A percentile compares a stretch with the other conserved stretches of the same genome.
Evolutionary conservation across 2,329 filamentous ascomycete genomes (phyloP).

Genomic region (Neocatenulostroma microsporum): DNA sequence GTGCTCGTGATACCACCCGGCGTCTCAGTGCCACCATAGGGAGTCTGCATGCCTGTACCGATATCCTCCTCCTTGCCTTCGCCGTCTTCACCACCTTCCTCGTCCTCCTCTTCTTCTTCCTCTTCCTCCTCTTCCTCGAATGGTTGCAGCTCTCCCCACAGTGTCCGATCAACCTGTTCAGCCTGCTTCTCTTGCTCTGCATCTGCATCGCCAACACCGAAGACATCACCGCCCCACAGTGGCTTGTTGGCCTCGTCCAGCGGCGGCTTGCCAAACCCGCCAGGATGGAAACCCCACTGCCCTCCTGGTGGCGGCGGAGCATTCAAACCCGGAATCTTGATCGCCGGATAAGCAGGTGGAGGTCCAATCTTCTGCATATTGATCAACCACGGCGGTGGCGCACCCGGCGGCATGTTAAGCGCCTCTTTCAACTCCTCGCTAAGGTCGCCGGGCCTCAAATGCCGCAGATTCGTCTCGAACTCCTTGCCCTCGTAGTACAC

Average conservation of each 20-base stretch:
- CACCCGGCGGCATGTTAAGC: conserved; percentile 84
- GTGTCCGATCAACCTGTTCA: conserved; percentile 74
- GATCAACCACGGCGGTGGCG: conserved; percentile 93
- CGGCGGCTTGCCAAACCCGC: conserved; percentile 92
- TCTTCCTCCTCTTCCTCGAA: conserved; percentile 61
- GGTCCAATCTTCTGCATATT: conserved; percentile 92
- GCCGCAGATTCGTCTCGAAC: conserved; percentile 86
- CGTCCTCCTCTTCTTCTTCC: conserved; percentile 51
- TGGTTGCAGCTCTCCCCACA: conserved; percentile 88
- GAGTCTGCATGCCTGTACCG: conserved; percentile 60
- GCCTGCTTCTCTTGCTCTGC: conserved; percentile 48
- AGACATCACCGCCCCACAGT: conserved; percentile 89
- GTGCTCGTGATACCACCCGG: conserved; percentile 72
- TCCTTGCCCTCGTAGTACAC: conserved; percentile 99
- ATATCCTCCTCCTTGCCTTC: conserved; percentile 61
- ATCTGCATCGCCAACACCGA: conserved; percentile 56
- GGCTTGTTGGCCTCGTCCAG: conserved; percentile 89
- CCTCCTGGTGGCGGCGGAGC: conserved; percentile 83
- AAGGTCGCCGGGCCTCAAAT: conserved; percentile 82
- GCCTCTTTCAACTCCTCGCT: conserved; percentile 87
- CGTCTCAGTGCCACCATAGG: conserved; percentile 61
- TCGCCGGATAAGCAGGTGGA: conserved; percentile 84
- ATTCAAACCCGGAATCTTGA: conserved; percentile 91
- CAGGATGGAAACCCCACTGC: conserved; percentile 90
- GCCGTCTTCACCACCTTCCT: conserved; percentile 61